Evolutionary conservation across 768 basidiomycete genomes (phyloP).

Genomic region (Lentinula raphanica): DNA sequence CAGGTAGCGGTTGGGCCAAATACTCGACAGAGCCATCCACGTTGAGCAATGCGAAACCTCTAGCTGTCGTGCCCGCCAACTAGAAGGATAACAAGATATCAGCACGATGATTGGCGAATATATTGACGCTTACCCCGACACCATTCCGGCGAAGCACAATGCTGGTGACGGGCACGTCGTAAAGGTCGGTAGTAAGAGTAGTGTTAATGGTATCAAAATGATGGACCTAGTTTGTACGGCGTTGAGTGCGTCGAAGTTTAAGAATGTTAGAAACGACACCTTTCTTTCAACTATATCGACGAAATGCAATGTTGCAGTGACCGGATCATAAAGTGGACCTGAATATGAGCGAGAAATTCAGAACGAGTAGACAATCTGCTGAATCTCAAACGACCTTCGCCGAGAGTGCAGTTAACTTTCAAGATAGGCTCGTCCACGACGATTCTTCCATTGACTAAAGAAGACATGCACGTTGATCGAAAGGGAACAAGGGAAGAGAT

Average conservation of each 20-base stretch:
- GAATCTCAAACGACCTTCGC: constrained; percentile 45
- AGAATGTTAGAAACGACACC: constrained; percentile 23
- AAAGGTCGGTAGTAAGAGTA: constrained; percentile 40
- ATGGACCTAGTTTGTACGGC: constrained; percentile 36
- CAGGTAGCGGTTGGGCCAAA: constrained; percentile 47
- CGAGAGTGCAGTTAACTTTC: constrained; percentile 48
- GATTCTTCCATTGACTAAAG: constrained; percentile 25
- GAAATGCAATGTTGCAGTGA: constrained; percentile 53
- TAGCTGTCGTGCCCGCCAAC: constrained; percentile 56
- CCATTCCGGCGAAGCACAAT: constrained; percentile 46
- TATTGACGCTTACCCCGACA: constrained; percentile 34
- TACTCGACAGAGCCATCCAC: constrained; percentile 38
- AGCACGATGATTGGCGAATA: background rate
- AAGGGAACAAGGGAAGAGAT: constrained; percentile 9
- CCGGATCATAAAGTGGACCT: constrained; percentile 62
- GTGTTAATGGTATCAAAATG: constrained; percentile 41
- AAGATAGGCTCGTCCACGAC: constrained; percentile 43
- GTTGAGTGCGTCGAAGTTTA: background rate
- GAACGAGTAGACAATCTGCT: background rate
- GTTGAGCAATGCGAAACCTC: constrained; percentile 51
- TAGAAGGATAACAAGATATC: constrained; percentile 14
- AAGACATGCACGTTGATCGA: background rate
- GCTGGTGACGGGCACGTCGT: constrained; percentile 53
- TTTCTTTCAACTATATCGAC: constrained; percentile 59
- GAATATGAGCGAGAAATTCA: constrained; percentile 10